A percentile compares a stretch with the other conserved stretches of the same genome.
phyloP scores from a whole-genome alignment of 2,329 filamentous ascomycete genomes.

The Ambrosiella cleistominuta region DNA sequence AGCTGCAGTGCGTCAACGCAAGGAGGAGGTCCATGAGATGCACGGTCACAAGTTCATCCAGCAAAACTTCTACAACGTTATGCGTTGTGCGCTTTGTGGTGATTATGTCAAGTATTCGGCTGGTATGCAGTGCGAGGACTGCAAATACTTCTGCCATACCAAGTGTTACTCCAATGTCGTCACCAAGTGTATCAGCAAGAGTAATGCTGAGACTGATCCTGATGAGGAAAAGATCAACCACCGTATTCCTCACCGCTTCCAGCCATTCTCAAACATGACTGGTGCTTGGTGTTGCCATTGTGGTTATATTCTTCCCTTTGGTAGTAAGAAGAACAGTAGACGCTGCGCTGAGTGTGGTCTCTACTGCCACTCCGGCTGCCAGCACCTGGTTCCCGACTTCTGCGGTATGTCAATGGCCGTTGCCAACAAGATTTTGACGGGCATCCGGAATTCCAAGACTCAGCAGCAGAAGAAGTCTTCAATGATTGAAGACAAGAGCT shows the following conservation, averaged over 20 bases:
- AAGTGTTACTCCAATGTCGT: slow-evolving; percentile 95
- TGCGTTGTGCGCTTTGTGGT: slow-evolving; percentile 94
- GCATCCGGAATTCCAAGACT: slow-evolving; percentile 42
- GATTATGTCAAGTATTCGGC: slow-evolving; percentile 98
- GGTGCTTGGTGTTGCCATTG: slow-evolving; percentile 99
- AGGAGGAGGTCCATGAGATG: slow-evolving; percentile 96
- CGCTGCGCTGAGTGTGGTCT: slow-evolving; percentile 88
- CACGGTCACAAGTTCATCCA: slow-evolving; percentile 98
- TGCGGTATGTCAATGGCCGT: slow-evolving; percentile 98
- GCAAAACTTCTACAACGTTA: slow-evolving; percentile 99
- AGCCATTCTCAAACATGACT: slow-evolving; percentile 90
- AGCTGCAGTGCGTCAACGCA: slow-evolving; percentile 89
- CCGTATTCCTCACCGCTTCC: slow-evolving; percentile 92
- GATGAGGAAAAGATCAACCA: slow-evolving; percentile 99
- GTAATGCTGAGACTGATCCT: slow-evolving; percentile 92
- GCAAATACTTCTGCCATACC: slow-evolving; percentile 97
- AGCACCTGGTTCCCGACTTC: slow-evolving; percentile 93
- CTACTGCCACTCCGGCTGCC: slow-evolving; percentile 79
- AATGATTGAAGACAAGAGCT: slow-evolving; percentile 41
- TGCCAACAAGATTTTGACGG: slow-evolving; percentile 81
- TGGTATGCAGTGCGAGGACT: slow-evolving; percentile 98
- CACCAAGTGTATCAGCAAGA: slow-evolving; percentile 99
- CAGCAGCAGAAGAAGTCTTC: slow-evolving; percentile 46
- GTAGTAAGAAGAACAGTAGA: slow-evolving; percentile 72
- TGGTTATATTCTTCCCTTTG: slow-evolving; percentile 85